A percentile compares a stretch with the other conserved stretches of the same genome.
phyloP scores from a whole-genome alignment of 1,139 yeast species.

The Lodderomyces elongisporus region DNA sequence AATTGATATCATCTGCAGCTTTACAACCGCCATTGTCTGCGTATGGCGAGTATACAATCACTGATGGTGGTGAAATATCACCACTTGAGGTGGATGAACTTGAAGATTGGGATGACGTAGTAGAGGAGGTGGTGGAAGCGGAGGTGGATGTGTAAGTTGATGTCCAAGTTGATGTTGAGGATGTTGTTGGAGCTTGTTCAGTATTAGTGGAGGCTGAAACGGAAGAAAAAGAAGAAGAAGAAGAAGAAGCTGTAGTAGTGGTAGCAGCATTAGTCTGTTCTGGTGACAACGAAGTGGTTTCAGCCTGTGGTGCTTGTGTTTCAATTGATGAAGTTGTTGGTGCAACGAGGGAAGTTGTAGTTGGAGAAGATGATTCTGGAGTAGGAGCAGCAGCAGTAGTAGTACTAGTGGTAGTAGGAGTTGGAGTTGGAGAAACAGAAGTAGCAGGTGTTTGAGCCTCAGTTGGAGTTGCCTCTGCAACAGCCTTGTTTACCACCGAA shows the following conservation, averaged over 20 bases:
- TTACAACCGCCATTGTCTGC: slow-evolving; percentile 65
- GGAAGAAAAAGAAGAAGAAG: slow-evolving; percentile 6
- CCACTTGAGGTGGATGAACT: slow-evolving; percentile 7
- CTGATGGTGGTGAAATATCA: slow-evolving; percentile 39
- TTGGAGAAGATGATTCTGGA: neutral
- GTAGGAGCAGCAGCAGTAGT: slow-evolving; percentile 7
- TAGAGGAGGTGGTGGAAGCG: slow-evolving; percentile 6
- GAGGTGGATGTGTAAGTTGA: slow-evolving; percentile 5
- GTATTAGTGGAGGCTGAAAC: slow-evolving; percentile 5
- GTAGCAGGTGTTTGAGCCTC: slow-evolving; percentile 11
- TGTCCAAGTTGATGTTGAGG: slow-evolving; percentile 5
- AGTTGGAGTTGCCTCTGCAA: slow-evolving; percentile 4
- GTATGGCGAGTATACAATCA: slow-evolving; percentile 80
- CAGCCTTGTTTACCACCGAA: slow-evolving; percentile 10
- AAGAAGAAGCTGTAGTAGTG: slow-evolving; percentile 10
- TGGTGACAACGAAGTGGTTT: slow-evolving; percentile 2
- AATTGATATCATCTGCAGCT: slow-evolving; percentile 42
- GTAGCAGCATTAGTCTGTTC: slow-evolving; percentile 4
- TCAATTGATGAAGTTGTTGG: neutral
- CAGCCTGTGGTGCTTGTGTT: slow-evolving; percentile 3
- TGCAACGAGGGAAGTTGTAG: neutral
- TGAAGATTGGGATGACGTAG: slow-evolving; percentile 4
- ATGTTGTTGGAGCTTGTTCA: slow-evolving; percentile 5
- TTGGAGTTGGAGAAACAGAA: slow-evolving; percentile 8
- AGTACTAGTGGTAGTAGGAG: slow-evolving; percentile 8